Base-by-base conservation (phyloP, 768 basidiomycete species). In the Coprinellus aureogranulatus region DNA sequence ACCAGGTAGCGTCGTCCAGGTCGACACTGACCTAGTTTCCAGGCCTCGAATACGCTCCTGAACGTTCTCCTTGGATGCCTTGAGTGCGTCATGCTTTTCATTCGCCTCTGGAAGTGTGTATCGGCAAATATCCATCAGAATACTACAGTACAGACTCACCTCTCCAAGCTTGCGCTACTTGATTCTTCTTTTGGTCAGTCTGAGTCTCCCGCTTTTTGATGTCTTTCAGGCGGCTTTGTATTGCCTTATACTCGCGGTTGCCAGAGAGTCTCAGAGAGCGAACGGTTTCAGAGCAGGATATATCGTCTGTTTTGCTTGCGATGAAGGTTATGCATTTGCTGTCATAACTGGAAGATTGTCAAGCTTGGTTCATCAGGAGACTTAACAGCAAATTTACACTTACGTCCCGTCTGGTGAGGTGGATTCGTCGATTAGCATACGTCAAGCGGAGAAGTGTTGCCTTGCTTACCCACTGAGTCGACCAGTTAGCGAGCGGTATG, bases 281-380 rank as follows among this genome's bases (percentile, higher is more conserved):
- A 48, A 84, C 79, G 37, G 84, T 77, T 60, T 86, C 84, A 0
- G 79, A 77, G 50, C 81, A 82, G 12, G 81, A 81, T 16, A 86
- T 76, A 58, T 86, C 84, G 54, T 86, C 85, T 55, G 81, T 82
- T 67, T 86, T 85, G 60, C 78, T 82, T 4, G 84, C 84, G 48
- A 86, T 81, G 68, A 86, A 86, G 1, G 84, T 85, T 55, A 86
- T 83, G 12, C 82, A 71, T 54, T 79, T 73, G 16, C 75, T 78
- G 57, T 84, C 81, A 58, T 86, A 85, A 59, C 82, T 84, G n/a
- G n/a, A n/a, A n/a, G n/a, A 4, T 27, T 57, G 14, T 26, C 3
- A 30, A 34, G 34, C n/a, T 42, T 12, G 57, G 50, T 50, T 55
- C n/a, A n/a, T n/a, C n/a, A n/a, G n/a, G n/a, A n/a, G n/a, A n/a